Conservation (phyloP, 2,329 filamentous ascomycete species). For the Cryoendolithus antarcticus region DNA sequence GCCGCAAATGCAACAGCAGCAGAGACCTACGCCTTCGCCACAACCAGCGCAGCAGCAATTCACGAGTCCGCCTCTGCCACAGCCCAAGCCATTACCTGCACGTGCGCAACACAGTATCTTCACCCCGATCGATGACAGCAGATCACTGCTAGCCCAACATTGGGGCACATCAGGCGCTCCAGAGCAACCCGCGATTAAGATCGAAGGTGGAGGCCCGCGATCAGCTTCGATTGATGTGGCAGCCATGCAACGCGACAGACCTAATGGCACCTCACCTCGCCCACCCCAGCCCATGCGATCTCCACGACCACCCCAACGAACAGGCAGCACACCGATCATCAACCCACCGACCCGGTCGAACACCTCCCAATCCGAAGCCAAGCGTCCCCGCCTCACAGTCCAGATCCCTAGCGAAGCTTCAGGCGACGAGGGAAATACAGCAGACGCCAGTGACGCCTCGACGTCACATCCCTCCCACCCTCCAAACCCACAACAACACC, state of each 20-base stretch:
- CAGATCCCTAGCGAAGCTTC: constrained; percentile 90
- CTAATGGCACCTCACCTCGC: constrained; percentile 38
- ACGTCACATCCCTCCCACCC: constrained; percentile 46
- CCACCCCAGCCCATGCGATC: constrained; percentile 28
- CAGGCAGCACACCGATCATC: constrained; percentile 50
- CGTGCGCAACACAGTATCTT: constrained; percentile 76
- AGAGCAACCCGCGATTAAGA: constrained; percentile 29
- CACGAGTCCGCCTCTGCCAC: constrained; percentile 40
- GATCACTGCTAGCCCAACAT: constrained; percentile 78
- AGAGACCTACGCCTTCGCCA: constrained; percentile 30
- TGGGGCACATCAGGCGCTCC: constrained; percentile 45
- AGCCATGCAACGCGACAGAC: constrained; percentile 37
- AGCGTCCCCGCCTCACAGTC: constrained; percentile 75
- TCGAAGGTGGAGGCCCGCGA: constrained; percentile 34
- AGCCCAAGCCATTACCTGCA: constrained; percentile 51
- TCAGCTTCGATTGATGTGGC: constrained; percentile 55
- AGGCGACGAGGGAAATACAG: constrained; percentile 57
- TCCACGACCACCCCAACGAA: constrained; percentile 34
- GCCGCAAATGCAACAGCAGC: constrained; percentile 20
- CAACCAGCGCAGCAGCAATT: constrained; percentile 40
- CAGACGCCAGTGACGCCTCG: constrained; percentile 50
- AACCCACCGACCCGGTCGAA: constrained; percentile 67
- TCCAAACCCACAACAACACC: constrained; percentile 22
- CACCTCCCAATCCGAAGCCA: constrained; percentile 55
- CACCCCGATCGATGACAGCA: constrained; percentile 87